Evolutionary conservation across 2,329 filamentous ascomycete species (phyloP).

Genomic region (Verticillium nonalfalfae): DNA sequence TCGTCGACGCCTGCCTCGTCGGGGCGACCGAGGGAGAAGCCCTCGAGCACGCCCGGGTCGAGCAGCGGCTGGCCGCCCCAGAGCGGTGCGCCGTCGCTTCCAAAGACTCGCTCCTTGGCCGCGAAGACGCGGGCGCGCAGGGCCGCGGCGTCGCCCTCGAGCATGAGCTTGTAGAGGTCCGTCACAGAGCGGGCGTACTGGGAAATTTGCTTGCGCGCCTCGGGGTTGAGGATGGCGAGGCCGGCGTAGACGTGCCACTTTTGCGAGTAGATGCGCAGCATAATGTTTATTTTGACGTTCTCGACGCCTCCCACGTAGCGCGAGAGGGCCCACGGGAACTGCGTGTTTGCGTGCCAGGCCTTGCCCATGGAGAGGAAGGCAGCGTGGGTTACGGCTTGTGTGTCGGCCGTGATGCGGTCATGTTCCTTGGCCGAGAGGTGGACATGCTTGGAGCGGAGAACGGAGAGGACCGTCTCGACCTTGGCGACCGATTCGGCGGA

Average conservation of each 20-base stretch:
- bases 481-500: constrained; percentile 69
- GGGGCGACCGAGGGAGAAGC: constrained; percentile 67
- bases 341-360: constrained; percentile 89
- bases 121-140: constrained; percentile 63
- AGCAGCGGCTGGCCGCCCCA: constrained; percentile 63
- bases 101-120: constrained; percentile 65
- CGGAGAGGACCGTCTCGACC: constrained; percentile 75
- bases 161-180: constrained; percentile 94
- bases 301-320: constrained; percentile 96
- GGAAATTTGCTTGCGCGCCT: constrained; percentile 83
- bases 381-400: constrained; percentile 94
- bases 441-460: constrained; percentile 80
- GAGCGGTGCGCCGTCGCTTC: constrained; percentile 53
- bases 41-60: constrained; percentile 78
- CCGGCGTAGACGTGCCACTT: constrained; percentile 99
- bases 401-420: constrained; percentile 96
- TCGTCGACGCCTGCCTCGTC: constrained; percentile 33
- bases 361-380: constrained; percentile 97
- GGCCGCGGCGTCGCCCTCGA: constrained; percentile 73
- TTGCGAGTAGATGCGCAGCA: constrained; percentile 92
- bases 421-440: constrained; percentile 82
- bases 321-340: constrained; percentile 96
- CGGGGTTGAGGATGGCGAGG: constrained; percentile 91
- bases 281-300: constrained; percentile 99
- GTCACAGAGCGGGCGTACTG: constrained; percentile 93